A percentile compares a stretch with the other conserved stretches of the same genome.
Evolutionary conservation across 345 rosid species (phyloP).

Genomic region (Lepidium aucheri): DNA sequence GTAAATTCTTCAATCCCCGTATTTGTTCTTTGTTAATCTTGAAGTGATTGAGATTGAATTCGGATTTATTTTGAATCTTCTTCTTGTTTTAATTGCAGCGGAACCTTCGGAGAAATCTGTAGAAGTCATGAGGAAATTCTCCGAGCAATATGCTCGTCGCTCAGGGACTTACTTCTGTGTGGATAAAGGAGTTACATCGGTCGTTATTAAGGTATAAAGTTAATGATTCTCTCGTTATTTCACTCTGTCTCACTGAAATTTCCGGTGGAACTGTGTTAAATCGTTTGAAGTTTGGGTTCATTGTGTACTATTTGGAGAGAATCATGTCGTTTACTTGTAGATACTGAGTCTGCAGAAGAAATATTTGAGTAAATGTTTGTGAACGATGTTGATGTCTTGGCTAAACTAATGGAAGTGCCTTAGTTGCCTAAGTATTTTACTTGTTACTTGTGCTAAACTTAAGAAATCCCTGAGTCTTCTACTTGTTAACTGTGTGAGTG

Average conservation of each 20-base stretch:
- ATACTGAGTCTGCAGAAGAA: neutral
- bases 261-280: neutral
- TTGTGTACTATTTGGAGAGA: neutral
- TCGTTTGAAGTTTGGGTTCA: neutral
- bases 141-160: constrained; percentile 90
- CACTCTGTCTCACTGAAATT: neutral
- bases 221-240: neutral
- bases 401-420: too few species aligned
- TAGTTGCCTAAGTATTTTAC: too few species aligned
- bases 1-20: constrained; percentile 16
- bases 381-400: neutral
- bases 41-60: neutral
- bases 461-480: too few species aligned
- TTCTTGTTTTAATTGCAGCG: constrained; percentile 27
- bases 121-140: constrained; percentile 95
- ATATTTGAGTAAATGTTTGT: neutral
- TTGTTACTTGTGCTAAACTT: too few species aligned
- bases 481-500: neutral
- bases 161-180: constrained; percentile 92
- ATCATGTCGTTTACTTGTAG: neutral
- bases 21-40: neutral
- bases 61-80: neutral
- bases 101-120: constrained; percentile 88
- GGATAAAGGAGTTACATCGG: constrained; percentile 92
- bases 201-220: constrained; percentile 71